Evolutionary conservation across 495 filamentous ascomycete species (phyloP).

Genomic region (Neurospora tetrasperma): DNA sequence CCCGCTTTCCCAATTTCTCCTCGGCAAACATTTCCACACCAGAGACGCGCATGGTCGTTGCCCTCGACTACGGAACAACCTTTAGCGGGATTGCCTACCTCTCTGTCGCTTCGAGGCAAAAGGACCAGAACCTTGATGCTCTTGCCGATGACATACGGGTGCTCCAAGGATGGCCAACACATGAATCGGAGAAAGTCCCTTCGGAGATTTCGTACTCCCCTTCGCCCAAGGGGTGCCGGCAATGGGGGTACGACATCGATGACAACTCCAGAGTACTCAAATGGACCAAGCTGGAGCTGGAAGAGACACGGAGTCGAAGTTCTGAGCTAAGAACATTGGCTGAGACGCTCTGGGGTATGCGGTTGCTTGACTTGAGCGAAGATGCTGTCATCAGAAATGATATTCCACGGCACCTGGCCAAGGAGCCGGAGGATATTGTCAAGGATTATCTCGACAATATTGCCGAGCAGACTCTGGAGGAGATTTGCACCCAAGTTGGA

Average conservation of each 20-base stretch:
- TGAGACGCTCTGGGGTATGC: constrained; percentile 13
- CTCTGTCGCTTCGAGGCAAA: constrained; percentile 5
- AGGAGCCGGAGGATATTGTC: constrained; percentile 23
- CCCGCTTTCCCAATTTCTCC: neutral
- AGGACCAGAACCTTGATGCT: constrained; percentile 6
- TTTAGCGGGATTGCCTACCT: constrained; percentile 19
- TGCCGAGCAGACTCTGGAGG: constrained; percentile 13
- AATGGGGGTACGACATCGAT: constrained; percentile 28
- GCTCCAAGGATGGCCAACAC: constrained; percentile 16
- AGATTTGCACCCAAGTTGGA: constrained; percentile 8
- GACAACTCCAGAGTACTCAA: constrained; percentile 19
- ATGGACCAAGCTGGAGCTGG: constrained; percentile 26
- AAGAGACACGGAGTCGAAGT: constrained; percentile 7
- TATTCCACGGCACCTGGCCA: constrained; percentile 21
- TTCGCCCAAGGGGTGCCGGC: constrained; percentile 10
- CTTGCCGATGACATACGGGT: constrained; percentile 16
- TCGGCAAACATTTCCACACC: neutral
- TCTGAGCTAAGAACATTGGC: constrained; percentile 10
- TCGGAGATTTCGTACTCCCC: constrained; percentile 23
- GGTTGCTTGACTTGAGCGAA: constrained; percentile 7
- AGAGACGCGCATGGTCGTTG: constrained; percentile 19
- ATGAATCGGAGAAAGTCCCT: constrained; percentile 18
- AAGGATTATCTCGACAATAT: constrained; percentile 22
- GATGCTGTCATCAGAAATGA: constrained; percentile 11
- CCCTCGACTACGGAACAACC: constrained; percentile 30